These are phyloP conservation scores for Stygiomarasmius scandens DNA, from an alignment of 1,284 basidiomycete genomes.

Conservation along the genomic window DNA sequence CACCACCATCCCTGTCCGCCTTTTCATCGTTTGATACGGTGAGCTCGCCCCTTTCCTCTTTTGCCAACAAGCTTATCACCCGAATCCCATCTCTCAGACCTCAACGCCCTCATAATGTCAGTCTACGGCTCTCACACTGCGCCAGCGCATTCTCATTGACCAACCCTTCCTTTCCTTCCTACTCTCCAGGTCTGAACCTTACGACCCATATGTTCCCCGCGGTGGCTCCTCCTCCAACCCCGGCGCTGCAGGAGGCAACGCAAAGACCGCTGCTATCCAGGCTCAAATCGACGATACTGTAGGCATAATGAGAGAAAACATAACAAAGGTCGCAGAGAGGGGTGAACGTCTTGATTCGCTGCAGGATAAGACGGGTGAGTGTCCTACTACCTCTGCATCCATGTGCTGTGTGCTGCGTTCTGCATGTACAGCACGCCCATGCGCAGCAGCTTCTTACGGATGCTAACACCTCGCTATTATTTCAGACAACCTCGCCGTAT, in stretches of 20 bases:
- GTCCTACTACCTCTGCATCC: slow-evolving; percentile 3
- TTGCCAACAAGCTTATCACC: background rate
- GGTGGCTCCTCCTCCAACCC: slow-evolving; percentile 68
- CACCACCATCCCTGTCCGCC: background rate
- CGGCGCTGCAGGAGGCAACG: slow-evolving; percentile 60
- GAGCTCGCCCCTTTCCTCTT: slow-evolving; percentile 6
- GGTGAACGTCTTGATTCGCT: slow-evolving; percentile 93
- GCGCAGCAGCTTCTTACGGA: slow-evolving; percentile 2
- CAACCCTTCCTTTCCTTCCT: background rate
- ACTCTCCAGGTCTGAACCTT: slow-evolving; percentile 80
- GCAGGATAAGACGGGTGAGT: slow-evolving; percentile 91
- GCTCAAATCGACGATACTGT: slow-evolving; percentile 94
- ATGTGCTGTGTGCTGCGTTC: slow-evolving; percentile 1
- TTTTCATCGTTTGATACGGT: slow-evolving; percentile 18
- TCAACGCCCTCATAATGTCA: slow-evolving; percentile 16
- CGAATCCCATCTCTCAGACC: too few species aligned
- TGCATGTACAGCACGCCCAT: background rate
- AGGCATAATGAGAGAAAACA: slow-evolving; percentile 97
- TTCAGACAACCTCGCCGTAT: slow-evolving; percentile 93
- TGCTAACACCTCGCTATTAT: slow-evolving; percentile 13
- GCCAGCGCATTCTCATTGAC: slow-evolving; percentile 1
- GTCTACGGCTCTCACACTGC: background rate
- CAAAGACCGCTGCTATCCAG: slow-evolving; percentile 93
- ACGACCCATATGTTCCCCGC: slow-evolving; percentile 94
- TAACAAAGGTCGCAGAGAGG: slow-evolving; percentile 93